phyloP scores from a whole-genome alignment of 352 stramenopile genomes.

The Phytophthora uliginosa region DNA sequence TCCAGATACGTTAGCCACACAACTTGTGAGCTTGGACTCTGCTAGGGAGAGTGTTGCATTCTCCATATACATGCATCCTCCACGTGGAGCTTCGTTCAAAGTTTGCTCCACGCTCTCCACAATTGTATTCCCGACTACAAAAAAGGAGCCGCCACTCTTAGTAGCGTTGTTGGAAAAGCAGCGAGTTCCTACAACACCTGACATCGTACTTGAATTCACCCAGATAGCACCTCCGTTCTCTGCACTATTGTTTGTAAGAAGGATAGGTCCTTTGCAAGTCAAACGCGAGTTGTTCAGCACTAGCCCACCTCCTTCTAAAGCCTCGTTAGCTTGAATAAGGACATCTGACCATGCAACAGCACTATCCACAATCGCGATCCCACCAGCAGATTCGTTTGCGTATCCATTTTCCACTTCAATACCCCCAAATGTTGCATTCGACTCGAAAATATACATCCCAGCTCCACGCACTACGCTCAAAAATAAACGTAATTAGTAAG shows the following conservation, averaged over 20 bases:
- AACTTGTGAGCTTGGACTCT: constrained; percentile 4
- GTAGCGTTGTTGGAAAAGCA: constrained; percentile 26
- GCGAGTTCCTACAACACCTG: constrained; percentile 9
- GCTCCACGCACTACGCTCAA: constrained; percentile 34
- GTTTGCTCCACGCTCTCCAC: constrained; percentile 25
- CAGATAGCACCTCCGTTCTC: constrained; percentile 26
- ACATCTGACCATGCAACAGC: constrained; percentile 25
- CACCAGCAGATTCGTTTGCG: constrained; percentile 27
- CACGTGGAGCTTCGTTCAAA: constrained; percentile 13
- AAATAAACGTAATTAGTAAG: not conserved
- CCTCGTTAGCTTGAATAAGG: constrained; percentile 23
- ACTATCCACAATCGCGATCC: constrained; percentile 33
- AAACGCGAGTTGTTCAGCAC: constrained; percentile 18
- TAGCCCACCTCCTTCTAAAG: constrained; percentile 35
- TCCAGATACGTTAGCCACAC: constrained; percentile 15
- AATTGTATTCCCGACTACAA: constrained; percentile 6
- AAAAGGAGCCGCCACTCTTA: constrained; percentile 21
- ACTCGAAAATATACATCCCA: constrained; percentile 37
- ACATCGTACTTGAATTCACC: constrained; percentile 26
- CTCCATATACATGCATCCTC: constrained; percentile 28
- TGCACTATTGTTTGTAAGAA: constrained; percentile 23
- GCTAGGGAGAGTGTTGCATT: constrained; percentile 18
- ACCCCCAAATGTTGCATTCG: constrained; percentile 17
- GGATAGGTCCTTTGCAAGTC: constrained; percentile 15
- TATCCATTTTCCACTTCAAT: constrained; percentile 21